Conservation (phyloP, 2,329 filamentous ascomycete genomes). For the Ophiostoma quercus region DNA sequence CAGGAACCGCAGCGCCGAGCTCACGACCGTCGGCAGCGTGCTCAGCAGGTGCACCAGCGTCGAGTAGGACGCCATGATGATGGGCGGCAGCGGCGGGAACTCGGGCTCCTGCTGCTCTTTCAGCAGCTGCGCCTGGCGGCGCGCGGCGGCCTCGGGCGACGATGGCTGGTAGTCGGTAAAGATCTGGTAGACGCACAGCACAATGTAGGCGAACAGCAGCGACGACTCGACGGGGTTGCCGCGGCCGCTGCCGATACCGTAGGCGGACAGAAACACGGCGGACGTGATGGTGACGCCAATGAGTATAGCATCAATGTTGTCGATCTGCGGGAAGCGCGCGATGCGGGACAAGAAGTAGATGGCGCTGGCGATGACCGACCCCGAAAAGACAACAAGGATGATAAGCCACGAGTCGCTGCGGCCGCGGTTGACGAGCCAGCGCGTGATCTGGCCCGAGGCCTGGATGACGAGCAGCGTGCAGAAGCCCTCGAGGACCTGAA, state of each 20-base stretch:
- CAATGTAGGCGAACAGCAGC: slow-evolving; percentile 90
- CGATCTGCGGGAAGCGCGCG: slow-evolving; percentile 85
- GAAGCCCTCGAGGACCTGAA: slow-evolving; percentile 93
- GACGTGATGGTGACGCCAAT: slow-evolving; percentile 92
- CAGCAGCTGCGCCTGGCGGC: slow-evolving; percentile 38
- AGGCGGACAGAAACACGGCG: slow-evolving; percentile 84
- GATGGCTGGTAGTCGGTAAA: slow-evolving; percentile 96
- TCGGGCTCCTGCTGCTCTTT: slow-evolving; percentile 60
- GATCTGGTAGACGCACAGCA: slow-evolving; percentile 98
- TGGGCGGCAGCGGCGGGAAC: slow-evolving; percentile 90
- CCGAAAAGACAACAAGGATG: slow-evolving; percentile 76
- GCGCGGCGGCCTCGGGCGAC: slow-evolving; percentile 46
- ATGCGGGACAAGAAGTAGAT: slow-evolving; percentile 96
- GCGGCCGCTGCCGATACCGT: slow-evolving; percentile 87
- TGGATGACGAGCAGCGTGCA: slow-evolving; percentile 95
- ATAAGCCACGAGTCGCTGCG: slow-evolving; percentile 98
- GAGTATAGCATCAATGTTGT: slow-evolving; percentile 83
- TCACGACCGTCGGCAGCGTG: slow-evolving; percentile 74
- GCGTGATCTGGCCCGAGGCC: slow-evolving; percentile 85
- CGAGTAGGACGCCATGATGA: slow-evolving; percentile 97
- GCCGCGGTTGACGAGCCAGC: slow-evolving; percentile 89
- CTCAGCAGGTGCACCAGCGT: slow-evolving; percentile 80
- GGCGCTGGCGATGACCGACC: slow-evolving; percentile 85
- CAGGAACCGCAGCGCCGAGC: slow-evolving; percentile 78
- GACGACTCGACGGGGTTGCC: slow-evolving; percentile 95